Percentiles rank a stretch among this genome's conserved stretches.
phyloP scores from a whole-genome alignment of 768 basidiomycete species.

The Gyrodon lividus region DNA sequence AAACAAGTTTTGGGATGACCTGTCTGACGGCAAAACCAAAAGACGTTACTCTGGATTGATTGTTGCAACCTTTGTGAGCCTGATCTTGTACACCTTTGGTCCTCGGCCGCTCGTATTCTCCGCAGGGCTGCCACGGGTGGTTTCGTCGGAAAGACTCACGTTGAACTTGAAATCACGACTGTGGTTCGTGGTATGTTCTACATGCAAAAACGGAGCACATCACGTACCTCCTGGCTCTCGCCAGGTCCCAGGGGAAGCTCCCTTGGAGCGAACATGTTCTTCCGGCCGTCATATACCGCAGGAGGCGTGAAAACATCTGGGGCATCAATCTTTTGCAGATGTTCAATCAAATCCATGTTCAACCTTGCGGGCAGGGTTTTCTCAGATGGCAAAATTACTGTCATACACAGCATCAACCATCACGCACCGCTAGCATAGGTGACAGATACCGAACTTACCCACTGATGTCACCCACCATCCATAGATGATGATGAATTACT shows the following conservation, averaged over 20 bases:
- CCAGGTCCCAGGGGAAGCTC: conserved; percentile 58
- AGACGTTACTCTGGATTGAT: conserved; percentile 53
- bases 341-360: conserved; percentile 69
- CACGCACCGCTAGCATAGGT: conserved; percentile 2
- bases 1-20: conserved; percentile 6
- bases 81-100: conserved; percentile 68
- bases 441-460: conserved; percentile 11
- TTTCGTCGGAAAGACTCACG: conserved; percentile 48
- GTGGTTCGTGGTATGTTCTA: conserved; percentile 2
- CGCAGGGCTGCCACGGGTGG: conserved; percentile 31
- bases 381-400: conserved; percentile 67
- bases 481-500: not conserved
- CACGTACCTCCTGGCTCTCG: conserved; percentile 50
- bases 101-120: conserved; percentile 36
- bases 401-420: conserved; percentile 10
- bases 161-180: conserved; percentile 48
- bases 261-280: conserved; percentile 67
- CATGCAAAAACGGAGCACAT: not conserved
- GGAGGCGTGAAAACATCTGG: conserved; percentile 71
- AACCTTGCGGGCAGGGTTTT: conserved; percentile 64
- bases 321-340: conserved; percentile 56
- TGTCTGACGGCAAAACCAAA: conserved; percentile 20
- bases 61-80: conserved; percentile 54
- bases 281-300: conserved; percentile 77
- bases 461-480: conserved; percentile 14